Base-by-base conservation (phyloP, 2,329 filamentous ascomycete genomes). In the Scedosporium boydii region DNA sequence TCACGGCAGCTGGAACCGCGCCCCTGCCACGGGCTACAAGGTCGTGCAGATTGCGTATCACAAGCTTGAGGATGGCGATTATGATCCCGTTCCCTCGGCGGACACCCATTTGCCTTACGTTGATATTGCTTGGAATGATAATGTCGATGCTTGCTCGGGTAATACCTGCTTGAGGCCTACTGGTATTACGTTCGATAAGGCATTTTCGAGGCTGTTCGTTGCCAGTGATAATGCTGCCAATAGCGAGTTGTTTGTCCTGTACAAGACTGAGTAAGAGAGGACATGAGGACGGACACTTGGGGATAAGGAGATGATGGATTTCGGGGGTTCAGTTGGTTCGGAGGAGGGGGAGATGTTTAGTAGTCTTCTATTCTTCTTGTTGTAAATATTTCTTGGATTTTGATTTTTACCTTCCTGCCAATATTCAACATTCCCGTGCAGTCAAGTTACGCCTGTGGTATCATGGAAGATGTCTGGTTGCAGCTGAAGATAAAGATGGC, bases 1-100 rank as follows among this genome's bases (percentile, higher is more conserved):
- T 68, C 85, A 86, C 69, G 85, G 85, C 2, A 82, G 79, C 63
- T 87, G 85, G 82, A 73, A 76, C 67, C 70, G 74, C 23, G 68
- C 70, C 18, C 68, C 68, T 3, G 72, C 75, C 1, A 70, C 70
- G 16, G 75, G 75, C 1, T 77, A 76, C 68, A 74, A 74, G 67
- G 69, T 77, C 14, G 68, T 73, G n/a, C 65, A 71, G 46, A 68
- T 77, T 12, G 73, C 73, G 3, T 77, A 75, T 60, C 68, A 64
- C 1, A 63, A 59, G 58, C 66, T 68, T 23, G 59, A 60, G 3
- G 64, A 65, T 60, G 70, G 69, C 23, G 53, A 46, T 14, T 72
- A 71, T 58, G 71, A 74, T 44, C 72, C 73, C 44, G 71, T 72
- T 9, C 71, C 72, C 14, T 34, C 70, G 1, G 60, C 67, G 14